Base-by-base conservation (phyloP, 805 yeast genomes). In the Metschnikowia lochheadii region DNA sequence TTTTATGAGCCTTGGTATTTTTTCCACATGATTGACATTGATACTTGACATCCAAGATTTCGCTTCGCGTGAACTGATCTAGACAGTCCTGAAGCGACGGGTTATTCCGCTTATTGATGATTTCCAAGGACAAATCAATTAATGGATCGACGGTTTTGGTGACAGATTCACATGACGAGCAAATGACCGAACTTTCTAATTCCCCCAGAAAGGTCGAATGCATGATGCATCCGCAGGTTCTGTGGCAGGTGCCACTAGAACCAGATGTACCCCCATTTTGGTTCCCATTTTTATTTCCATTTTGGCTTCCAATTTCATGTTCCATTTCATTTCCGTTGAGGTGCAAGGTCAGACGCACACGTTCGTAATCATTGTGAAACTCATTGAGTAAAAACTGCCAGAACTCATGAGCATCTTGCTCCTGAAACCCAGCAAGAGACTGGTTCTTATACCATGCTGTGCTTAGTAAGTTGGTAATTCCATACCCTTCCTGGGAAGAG, bases 331-430 rank as follows among this genome's bases (percentile, higher is more conserved):
- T 18, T 4, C 37, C 45, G 6, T 35, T 44, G 17, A 15, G 31
- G 8, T 34, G 38, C 32, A 23, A 13, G 11, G 15, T 13, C 44
- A 29, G 23, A 6, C 26, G 23, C 13, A 57, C 56, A 32, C 56
- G 53, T 45, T 61, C 70, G 58, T 74, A 73, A 52, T 68, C 72
- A 49, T 67, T 69, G 66, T 94, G 99, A 50, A 94, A 68, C 67
- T 90, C 96, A 66, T 92, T 87, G 36, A 92, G 75, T 29, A 92
- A 63, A 64, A 92, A 91, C 64, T 94, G 97, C 85, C 96, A 85
- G 67, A 92, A 94, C 67, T 94, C 99, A 68, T 94, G 99, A 0
- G 99, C 98, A 65, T 94, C 99, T 68, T 94, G 99, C 67, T 94
- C 97, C 34, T 94, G 86, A 58, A 91, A 91, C 1, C 99, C 99